Base-by-base conservation (phyloP, 208 protist species). In the Trypanosoma mega region DNA sequence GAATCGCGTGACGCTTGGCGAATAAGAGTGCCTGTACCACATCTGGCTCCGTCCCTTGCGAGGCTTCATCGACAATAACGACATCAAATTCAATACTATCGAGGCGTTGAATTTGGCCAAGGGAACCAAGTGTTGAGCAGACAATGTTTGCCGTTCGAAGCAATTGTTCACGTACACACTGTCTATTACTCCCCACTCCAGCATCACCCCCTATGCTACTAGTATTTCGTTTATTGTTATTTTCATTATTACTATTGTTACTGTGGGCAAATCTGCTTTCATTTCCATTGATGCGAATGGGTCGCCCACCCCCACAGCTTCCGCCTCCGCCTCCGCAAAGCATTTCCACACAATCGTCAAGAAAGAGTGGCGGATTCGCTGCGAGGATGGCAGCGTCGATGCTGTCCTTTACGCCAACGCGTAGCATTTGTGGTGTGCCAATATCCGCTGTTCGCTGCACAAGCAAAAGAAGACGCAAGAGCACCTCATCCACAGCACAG, bases 1-100 rank as follows among this genome's bases (percentile, higher is more conserved):
- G 63, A 21, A 97, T 71, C 23, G 71, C 82, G 43, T 69, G 76
- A 18, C 64, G 55, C 27, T 63, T 72, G 18, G 80, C 66, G 20
- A 91, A 63, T 34, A 79, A 63, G 18, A 96, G 60, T 12, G 87
- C 83, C 68, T 84, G 78, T 50, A 97, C 61, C 12, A 87, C 72
- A 37, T 90, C 83, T 26, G 89, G 87, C 64, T 98, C 92, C 39
- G 89, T 88, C 0, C 82, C 82, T 76, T 98, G 94, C 7, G 91
- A 90, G 3, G 87, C 88, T 73, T 98, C 94, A 71, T 98, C 94
- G 36, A 97, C 76, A 26, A 98, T 75, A 26, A 96, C 92, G 0
- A 82, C 63, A 57, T 95, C 89, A 56, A 92, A 95, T 24, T 58
- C 18, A 31, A 79, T 14, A 12, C 34, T 27, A 3, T 69, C 65